phyloP scores from a whole-genome alignment of 2,329 filamentous ascomycete genomes.

The Diaporthe citriasiana region DNA sequence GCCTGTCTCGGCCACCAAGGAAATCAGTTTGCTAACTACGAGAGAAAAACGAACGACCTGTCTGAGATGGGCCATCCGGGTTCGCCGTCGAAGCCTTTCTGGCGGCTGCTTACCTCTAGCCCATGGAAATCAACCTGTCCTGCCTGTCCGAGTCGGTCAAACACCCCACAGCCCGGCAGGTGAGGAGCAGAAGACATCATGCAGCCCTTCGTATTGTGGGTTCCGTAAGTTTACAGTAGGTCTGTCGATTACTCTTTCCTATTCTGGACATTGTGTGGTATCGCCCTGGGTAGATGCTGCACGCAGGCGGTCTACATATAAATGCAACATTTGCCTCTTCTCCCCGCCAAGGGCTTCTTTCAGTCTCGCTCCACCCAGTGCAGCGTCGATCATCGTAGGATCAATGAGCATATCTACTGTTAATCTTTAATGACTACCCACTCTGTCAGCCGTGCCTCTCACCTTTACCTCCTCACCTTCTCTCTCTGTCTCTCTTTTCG shows the following conservation, averaged over 20 bases:
- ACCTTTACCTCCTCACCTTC: conserved; percentile 18
- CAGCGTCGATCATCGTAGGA: conserved; percentile 33
- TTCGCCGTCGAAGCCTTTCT: background rate
- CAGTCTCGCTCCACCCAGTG: background rate
- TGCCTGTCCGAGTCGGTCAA: conserved; percentile 2
- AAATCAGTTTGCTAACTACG: background rate
- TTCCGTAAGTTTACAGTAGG: conserved; percentile 7
- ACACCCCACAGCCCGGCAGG: background rate
- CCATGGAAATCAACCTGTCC: background rate
- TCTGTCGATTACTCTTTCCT: conserved; percentile 3
- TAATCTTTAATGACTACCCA: conserved; percentile 29
- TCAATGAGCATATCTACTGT: conserved; percentile 4
- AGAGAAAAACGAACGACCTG: background rate
- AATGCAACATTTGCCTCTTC: conserved; percentile 31
- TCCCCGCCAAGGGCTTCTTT: conserved; percentile 19
- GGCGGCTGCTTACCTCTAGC: background rate
- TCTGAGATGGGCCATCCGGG: conserved; percentile 19
- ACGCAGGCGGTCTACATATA: conserved; percentile 28
- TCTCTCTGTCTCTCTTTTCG: background rate
- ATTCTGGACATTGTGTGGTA: conserved; percentile 12
- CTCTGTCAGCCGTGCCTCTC: background rate
- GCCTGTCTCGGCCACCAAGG: conserved; percentile 17
- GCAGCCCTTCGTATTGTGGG: conserved; percentile 20
- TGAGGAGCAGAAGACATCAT: background rate
- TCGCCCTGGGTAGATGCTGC: conserved; percentile 9